Evolutionary conservation across 179 eudicot species (phyloP).

Genomic region (Gypsophila paniculata): DNA sequence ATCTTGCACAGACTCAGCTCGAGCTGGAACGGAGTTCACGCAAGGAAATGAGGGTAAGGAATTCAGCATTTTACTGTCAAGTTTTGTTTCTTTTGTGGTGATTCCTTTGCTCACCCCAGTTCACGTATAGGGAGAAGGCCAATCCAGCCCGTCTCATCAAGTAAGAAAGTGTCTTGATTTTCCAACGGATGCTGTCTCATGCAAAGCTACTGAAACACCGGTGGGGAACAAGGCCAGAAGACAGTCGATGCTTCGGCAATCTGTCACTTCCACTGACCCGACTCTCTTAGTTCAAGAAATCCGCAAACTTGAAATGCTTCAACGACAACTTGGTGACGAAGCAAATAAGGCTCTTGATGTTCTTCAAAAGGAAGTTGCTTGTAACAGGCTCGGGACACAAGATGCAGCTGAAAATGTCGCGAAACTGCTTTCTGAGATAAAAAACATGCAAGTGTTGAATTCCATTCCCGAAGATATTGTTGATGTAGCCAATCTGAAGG

Average conservation of each 20-base stretch:
- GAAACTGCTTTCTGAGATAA: conserved; percentile 74
- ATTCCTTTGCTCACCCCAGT: conserved; percentile 13
- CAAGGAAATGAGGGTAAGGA: conserved; percentile 66
- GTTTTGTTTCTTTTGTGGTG: background rate
- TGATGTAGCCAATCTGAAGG: conserved; percentile 63
- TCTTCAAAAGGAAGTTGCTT: conserved; percentile 81
- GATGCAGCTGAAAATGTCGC: conserved; percentile 76
- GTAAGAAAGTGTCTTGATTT: conserved; percentile 68
- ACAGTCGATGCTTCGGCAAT: conserved; percentile 51
- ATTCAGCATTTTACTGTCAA: background rate
- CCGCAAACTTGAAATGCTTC: conserved; percentile 79
- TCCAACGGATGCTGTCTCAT: conserved; percentile 25
- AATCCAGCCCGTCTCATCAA: conserved; percentile 51
- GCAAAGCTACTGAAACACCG: conserved; percentile 29
- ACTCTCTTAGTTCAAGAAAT: conserved; percentile 73
- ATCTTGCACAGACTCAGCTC: conserved; percentile 64
- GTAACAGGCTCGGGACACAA: conserved; percentile 63
- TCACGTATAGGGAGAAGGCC: conserved; percentile 46
- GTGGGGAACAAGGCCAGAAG: conserved; percentile 40
- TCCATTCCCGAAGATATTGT: conserved; percentile 46
- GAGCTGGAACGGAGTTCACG: conserved; percentile 58
- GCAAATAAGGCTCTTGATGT: conserved; percentile 84
- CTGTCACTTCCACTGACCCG: conserved; percentile 59
- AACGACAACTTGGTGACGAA: conserved; percentile 91
- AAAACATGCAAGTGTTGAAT: conserved; percentile 50